Evolutionary conservation across 768 basidiomycete genomes (phyloP).

Genomic region (Phanerochaete carnosa): DNA sequence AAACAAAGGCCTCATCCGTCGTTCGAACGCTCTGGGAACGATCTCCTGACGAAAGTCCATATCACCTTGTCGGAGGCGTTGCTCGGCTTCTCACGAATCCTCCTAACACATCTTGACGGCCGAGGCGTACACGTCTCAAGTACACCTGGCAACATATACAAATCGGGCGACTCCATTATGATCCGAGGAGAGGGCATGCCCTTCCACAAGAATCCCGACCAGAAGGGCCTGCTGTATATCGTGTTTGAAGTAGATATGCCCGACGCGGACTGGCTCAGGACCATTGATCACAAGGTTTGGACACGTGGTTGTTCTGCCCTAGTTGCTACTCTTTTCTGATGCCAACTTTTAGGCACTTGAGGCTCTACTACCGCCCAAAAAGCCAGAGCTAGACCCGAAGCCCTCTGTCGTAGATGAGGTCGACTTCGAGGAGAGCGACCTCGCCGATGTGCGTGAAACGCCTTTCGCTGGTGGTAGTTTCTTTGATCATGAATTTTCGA

Average conservation of each 20-base stretch:
- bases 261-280: conserved; percentile 67
- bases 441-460: conserved; percentile 80
- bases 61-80: conserved; percentile 94
- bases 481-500: conserved; percentile 71
- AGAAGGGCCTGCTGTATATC: conserved; percentile 80
- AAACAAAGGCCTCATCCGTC: conserved; percentile 65
- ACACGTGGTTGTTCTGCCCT: neutral
- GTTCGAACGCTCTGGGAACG: conserved; percentile 80
- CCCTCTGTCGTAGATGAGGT: conserved; percentile 71
- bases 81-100: conserved; percentile 89
- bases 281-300: conserved; percentile 56
- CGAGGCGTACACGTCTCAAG: conserved; percentile 80
- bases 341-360: conserved; percentile 49
- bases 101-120: conserved; percentile 91
- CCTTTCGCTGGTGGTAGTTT: conserved; percentile 71
- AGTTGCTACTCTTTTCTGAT: conserved; percentile 9
- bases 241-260: conserved; percentile 91
- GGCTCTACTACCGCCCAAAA: conserved; percentile 70
- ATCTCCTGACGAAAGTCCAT: conserved; percentile 75
- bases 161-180: conserved; percentile 68
- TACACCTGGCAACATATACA: conserved; percentile 73
- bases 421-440: conserved; percentile 70
- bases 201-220: conserved; percentile 55
- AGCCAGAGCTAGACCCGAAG: conserved; percentile 64
- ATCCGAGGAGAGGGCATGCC: conserved; percentile 92